Conservation (phyloP, 768 basidiomycete genomes). For the Strobilomyces echinocephalus region DNA sequence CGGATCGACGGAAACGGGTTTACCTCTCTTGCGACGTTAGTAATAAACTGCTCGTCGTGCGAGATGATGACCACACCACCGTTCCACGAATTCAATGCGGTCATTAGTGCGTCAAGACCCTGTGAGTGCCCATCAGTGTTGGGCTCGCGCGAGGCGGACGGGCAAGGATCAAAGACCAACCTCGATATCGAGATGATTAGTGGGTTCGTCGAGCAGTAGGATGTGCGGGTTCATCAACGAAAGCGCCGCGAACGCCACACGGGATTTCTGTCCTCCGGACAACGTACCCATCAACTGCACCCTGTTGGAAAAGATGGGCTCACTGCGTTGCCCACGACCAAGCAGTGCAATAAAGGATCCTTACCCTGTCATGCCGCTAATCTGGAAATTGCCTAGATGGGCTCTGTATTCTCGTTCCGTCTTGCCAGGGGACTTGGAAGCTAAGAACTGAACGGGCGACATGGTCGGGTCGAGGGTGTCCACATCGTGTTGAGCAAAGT, state of each 20-base stretch:
- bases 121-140: conserved; percentile 26
- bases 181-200: conserved; percentile 95
- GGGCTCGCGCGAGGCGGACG: background rate
- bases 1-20: background rate
- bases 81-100: conserved; percentile 73
- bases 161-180: conserved; percentile 31
- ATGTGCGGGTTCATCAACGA: conserved; percentile 90
- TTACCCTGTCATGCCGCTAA: conserved; percentile 91
- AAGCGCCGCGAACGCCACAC: conserved; percentile 87
- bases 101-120: conserved; percentile 95
- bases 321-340: background rate
- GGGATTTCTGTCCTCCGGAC: conserved; percentile 93
- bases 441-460: conserved; percentile 93
- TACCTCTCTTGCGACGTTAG: conserved; percentile 81
- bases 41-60: conserved; percentile 95
- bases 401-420: conserved; percentile 92
- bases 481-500: conserved; percentile 95
- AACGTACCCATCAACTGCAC: conserved; percentile 88
- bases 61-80: conserved; percentile 91
- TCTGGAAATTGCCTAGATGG: conserved; percentile 97
- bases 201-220: conserved; percentile 92
- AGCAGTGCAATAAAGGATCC: conserved; percentile 13
- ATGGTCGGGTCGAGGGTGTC: conserved; percentile 80
- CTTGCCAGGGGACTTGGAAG: conserved; percentile 87
- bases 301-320: conserved; percentile 29